These are phyloP conservation scores for Brassica incana DNA, from an alignment of 345 rosid species.

Conservation along the genomic window DNA sequence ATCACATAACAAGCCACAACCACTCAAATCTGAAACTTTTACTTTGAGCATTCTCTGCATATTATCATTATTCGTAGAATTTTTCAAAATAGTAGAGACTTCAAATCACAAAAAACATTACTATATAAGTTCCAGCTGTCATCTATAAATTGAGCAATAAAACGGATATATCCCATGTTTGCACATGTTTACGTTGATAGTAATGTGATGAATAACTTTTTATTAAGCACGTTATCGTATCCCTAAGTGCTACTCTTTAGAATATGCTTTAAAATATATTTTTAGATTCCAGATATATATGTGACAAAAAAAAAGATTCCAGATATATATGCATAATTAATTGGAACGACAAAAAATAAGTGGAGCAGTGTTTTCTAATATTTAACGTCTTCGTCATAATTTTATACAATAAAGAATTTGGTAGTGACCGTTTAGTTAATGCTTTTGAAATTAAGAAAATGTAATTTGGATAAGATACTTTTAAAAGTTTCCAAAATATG, in stretches of 20 bases:
- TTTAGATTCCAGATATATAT: background rate
- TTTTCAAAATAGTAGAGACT: too few relatives aligned
- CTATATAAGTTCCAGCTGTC: background rate
- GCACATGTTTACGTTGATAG: background rate
- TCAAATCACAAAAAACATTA: too few relatives aligned
- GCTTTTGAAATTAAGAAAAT: background rate
- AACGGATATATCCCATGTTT: background rate
- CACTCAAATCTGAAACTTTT: too few relatives aligned
- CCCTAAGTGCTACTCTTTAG: background rate
- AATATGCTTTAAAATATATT: constrained; percentile 16
- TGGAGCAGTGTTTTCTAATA: constrained; percentile 19
- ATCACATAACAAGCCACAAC: too few relatives aligned
- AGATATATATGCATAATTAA: background rate
- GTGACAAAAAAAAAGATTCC: background rate
- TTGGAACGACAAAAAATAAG: constrained; percentile 18
- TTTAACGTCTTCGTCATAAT: background rate
- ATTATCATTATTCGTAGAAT: too few relatives aligned
- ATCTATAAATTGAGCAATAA: background rate
- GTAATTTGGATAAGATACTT: constrained; percentile 17
- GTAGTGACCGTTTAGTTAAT: constrained; percentile 6
- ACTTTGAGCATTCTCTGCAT: too few relatives aligned
- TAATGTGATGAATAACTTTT: background rate
- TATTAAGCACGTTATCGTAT: background rate
- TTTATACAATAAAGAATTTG: background rate
- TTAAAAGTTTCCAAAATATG: background rate